A percentile compares a stretch with the other conserved stretches of the same genome.
phyloP scores from a whole-genome alignment of 805 yeast genomes.

The Danielia oregonensis region DNA sequence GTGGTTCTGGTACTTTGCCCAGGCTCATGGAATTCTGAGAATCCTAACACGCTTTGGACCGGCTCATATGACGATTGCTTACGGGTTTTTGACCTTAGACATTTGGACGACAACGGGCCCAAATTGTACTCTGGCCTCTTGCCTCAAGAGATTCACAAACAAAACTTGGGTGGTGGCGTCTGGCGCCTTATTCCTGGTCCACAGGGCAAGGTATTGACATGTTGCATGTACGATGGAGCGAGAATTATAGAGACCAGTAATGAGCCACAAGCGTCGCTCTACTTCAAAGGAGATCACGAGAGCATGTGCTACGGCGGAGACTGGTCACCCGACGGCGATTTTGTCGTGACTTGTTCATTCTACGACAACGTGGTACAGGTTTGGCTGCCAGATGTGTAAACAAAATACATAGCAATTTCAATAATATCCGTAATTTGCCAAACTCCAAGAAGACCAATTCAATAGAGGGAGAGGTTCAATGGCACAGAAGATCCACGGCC shows the following conservation, averaged over 20 bases:
- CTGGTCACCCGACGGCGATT: slow-evolving; percentile 54
- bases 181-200: slow-evolving; percentile 82
- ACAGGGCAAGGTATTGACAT: slow-evolving; percentile 54
- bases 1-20: slow-evolving; percentile 72
- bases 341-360: slow-evolving; percentile 81
- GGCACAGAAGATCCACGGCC: slow-evolving; percentile 95
- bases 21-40: slow-evolving; percentile 36
- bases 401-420: no score
- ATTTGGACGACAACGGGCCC: slow-evolving; percentile 33
- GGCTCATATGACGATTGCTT: slow-evolving; percentile 90
- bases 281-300: slow-evolving; percentile 67
- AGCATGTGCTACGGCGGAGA: slow-evolving; percentile 97
- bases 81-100: slow-evolving; percentile 65
- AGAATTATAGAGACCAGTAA: slow-evolving; percentile 44
- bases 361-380: slow-evolving; percentile 79
- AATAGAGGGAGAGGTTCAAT: slow-evolving; percentile 46
- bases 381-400: slow-evolving; percentile 47
- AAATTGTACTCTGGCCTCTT: slow-evolving; percentile 41
- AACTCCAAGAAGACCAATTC: no score
- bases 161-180: slow-evolving; percentile 85
- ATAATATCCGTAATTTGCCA: no score
- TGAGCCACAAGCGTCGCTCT: slow-evolving; percentile 22
- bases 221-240: slow-evolving; percentile 97
- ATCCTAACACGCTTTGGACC: slow-evolving; percentile 60
- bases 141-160: slow-evolving; percentile 44